Base-by-base conservation (phyloP, 2,329 filamentous ascomycete species). In the Ilyonectria mors-panacis region DNA sequence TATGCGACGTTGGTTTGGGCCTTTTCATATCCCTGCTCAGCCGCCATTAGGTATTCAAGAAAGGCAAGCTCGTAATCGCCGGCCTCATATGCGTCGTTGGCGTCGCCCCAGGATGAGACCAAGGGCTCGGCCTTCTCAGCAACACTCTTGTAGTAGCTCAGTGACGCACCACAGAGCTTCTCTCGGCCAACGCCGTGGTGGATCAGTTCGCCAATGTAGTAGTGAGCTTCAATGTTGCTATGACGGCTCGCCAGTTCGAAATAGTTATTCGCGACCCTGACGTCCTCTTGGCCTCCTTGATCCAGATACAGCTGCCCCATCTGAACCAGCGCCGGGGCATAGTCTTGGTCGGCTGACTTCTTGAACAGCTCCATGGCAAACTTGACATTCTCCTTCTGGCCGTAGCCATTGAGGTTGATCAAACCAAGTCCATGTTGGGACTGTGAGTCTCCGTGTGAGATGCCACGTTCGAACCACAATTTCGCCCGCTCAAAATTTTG, bases 1-100 rank as follows among this genome's bases (percentile, higher is more conserved):
- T 91, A 96, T 6, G 94, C 95, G 2, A 97, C 93, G 68, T 98
- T 98, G 58, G 94, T 93, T 80, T 98, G 95, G 0, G 92, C 94
- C 70, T 88, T 89, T 78, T 98, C 95, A 72, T 96, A 97, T 15
- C 95, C 95, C 81, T 97, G 94, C 78, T 98, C 95, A 1, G 95
- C 95, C 1, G 94, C 94, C 86, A 96, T 92, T 78, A 97, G 88
- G 70, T 94, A 95, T 59, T 91, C 87, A 19, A 97, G 86, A 55
- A 97, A 87, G 2, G 95, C 95, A 28, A 92, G 87, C 74, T 97
- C 94, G 33, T 90, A 86, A 76, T 97, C 93, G 5, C 94, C 94
- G 19, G 88, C 85, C 63, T 94, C 91, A 75, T 93, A 97, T 0
- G 94, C 94, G 51, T 90, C 86, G 74, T 97, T 97, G 1, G 95